Percentiles rank a stretch among this genome's conserved stretches.
phyloP scores from a whole-genome alignment of 768 basidiomycete species.

The Glaciozyma antarctica region DNA sequence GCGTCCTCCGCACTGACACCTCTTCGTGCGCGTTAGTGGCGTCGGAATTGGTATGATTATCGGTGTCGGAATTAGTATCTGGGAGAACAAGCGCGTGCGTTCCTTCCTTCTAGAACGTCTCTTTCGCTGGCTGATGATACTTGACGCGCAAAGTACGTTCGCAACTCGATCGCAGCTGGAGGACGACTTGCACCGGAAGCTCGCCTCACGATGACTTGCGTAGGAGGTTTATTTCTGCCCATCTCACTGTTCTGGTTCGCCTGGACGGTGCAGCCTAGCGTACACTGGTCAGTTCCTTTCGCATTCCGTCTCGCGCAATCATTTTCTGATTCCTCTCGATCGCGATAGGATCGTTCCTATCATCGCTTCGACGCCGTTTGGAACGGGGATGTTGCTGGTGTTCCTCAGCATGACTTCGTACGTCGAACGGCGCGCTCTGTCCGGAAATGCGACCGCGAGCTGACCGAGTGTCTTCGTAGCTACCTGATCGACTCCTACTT shows the following conservation, averaged over 20 bases:
- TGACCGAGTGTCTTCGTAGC: background rate
- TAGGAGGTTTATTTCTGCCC: slow-evolving; percentile 40
- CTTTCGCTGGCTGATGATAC: background rate
- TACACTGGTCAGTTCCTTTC: slow-evolving; percentile 39
- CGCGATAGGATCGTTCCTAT: too few relatives aligned
- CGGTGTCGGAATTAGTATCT: slow-evolving; percentile 29
- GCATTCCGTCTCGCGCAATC: too few relatives aligned
- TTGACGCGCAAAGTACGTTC: slow-evolving; percentile 34
- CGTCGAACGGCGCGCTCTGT: too few relatives aligned
- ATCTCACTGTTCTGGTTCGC: slow-evolving; percentile 34
- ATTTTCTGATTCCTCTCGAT: too few relatives aligned
- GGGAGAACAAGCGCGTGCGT: slow-evolving; percentile 35
- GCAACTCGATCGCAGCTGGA: slow-evolving; percentile 35
- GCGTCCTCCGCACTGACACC: too few relatives aligned
- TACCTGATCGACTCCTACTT: slow-evolving; percentile 30
- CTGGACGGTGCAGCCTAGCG: slow-evolving; percentile 24
- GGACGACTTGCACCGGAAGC: slow-evolving; percentile 40
- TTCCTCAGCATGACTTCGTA: too few relatives aligned
- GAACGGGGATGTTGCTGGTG: too few relatives aligned
- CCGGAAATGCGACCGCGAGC: too few relatives aligned
- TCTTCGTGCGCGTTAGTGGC: slow-evolving; percentile 11
- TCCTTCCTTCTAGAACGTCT: background rate
- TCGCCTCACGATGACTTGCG: slow-evolving; percentile 40
- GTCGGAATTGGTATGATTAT: slow-evolving; percentile 36
- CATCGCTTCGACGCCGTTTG: too few relatives aligned